Conservation (phyloP, 495 filamentous ascomycete genomes). For the Bathelium albidoporum region DNA sequence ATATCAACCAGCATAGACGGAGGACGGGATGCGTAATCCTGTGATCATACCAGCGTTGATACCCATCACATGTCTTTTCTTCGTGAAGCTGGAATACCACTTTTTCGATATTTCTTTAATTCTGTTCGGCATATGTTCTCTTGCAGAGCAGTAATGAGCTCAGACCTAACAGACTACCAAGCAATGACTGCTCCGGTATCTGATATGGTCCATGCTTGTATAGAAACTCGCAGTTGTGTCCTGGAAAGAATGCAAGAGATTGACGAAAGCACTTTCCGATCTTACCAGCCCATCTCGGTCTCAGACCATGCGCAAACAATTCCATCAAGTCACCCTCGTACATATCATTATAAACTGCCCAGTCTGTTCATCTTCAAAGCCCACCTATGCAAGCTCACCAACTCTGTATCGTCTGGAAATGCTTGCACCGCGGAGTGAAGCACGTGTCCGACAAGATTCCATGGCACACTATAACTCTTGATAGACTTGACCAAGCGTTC, state of each 20-base stretch:
- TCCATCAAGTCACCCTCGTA: too few relatives aligned
- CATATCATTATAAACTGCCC: not conserved
- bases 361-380: not conserved
- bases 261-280: too few relatives aligned
- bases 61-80: not conserved
- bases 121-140: too few relatives aligned
- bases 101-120: not conserved
- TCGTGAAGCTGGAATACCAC: not conserved
- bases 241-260: too few relatives aligned
- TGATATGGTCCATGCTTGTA: too few relatives aligned
- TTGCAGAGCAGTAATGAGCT: too few relatives aligned
- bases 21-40: not conserved
- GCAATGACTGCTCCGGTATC: too few relatives aligned
- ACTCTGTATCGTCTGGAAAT: not conserved
- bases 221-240: too few relatives aligned
- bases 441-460: not conserved
- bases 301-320: too few relatives aligned
- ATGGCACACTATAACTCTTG: not conserved
- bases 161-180: too few relatives aligned
- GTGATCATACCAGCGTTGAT: conserved; percentile 2
- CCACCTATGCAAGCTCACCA: not conserved
- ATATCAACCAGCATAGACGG: not conserved
- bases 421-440: not conserved
- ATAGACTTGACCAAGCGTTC: not conserved
- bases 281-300: too few relatives aligned